Conservation (phyloP, 83 land plant genomes). For the Picea mariana region DNA sequence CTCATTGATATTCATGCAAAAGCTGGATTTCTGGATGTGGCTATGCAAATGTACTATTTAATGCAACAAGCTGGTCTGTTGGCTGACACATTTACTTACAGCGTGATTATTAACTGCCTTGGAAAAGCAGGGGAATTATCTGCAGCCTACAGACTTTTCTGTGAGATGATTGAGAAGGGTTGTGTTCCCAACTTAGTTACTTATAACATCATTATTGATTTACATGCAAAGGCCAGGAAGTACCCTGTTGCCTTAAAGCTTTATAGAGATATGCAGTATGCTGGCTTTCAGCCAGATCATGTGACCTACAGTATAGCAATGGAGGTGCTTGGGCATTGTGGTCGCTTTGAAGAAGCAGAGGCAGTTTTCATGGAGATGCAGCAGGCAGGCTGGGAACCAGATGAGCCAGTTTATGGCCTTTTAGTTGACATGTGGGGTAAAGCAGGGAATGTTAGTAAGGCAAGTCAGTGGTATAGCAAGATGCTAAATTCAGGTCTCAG, state of each 20-base stretch:
- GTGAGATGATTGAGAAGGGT: constrained; percentile 86
- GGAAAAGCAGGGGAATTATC: constrained; percentile 92
- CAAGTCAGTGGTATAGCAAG: constrained; percentile 74
- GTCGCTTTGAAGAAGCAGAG: constrained; percentile 88
- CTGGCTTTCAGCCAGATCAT: constrained; percentile 84
- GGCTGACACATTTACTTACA: constrained; percentile 95
- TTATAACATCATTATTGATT: constrained; percentile 86
- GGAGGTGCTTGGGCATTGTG: constrained; percentile 94
- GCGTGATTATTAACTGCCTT: constrained; percentile 93
- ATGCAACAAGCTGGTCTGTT: constrained; percentile 87
- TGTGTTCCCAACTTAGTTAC: constrained; percentile 90
- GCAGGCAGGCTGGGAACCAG: constrained; percentile 78
- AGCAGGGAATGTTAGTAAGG: constrained; percentile 85
- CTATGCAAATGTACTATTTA: constrained; percentile 77
- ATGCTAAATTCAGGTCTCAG: constrained; percentile 88
- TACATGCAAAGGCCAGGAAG: constrained; percentile 92
- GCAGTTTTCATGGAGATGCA: constrained; percentile 79
- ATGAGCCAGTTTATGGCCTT: constrained; percentile 88
- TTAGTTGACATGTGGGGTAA: constrained; percentile 97
- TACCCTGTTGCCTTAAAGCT: constrained; percentile 75
- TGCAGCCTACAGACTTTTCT: constrained; percentile 81
- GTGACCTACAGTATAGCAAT: constrained; percentile 93
- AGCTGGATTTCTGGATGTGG: constrained; percentile 90
- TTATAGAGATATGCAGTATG: constrained; percentile 86
- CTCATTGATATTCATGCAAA: constrained; percentile 97